Evolutionary conservation across 139 green algal species (phyloP).

Genomic region (Marvania coccoides): DNA sequence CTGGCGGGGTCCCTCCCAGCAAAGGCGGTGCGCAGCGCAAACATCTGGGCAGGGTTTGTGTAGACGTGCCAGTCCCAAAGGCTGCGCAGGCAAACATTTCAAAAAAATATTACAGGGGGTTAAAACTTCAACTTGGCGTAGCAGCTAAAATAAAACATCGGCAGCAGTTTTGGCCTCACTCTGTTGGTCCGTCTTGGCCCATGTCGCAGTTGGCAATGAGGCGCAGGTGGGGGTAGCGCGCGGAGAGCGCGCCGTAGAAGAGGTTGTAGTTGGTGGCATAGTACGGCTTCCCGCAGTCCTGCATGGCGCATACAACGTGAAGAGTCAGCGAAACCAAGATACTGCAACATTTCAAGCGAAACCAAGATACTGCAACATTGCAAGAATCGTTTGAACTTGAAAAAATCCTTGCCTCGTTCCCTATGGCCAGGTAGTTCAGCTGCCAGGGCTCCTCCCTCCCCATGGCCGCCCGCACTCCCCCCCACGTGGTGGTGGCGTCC

Average conservation of each 20-base stretch:
- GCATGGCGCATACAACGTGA: too few species aligned
- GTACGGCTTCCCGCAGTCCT: constrained; percentile 38
- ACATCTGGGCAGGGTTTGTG: constrained; percentile 29
- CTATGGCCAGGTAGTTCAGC: constrained; percentile 53
- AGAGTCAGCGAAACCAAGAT: too few species aligned
- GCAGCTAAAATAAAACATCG: neutral
- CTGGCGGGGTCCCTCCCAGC: neutral
- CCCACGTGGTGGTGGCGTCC: constrained; percentile 33
- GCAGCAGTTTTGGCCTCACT: neutral
- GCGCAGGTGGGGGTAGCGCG: constrained; percentile 36
- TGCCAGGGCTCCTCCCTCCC: constrained; percentile 47
- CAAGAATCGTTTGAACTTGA: too few species aligned
- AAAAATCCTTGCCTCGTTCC: constrained; percentile 63
- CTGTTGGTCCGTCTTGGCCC: constrained; percentile 24
- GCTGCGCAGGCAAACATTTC: neutral
- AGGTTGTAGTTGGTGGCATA: constrained; percentile 41
- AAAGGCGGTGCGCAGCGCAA: constrained; percentile 11
- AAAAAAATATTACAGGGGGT: neutral
- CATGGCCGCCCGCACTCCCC: constrained; percentile 44
- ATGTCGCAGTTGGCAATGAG: constrained; percentile 57
- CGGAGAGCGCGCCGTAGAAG: constrained; percentile 37
- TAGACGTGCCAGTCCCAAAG: constrained; percentile 47
- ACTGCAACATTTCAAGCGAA: too few species aligned
- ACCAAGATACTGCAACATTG: too few species aligned
- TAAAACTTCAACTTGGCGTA: neutral